Conservation (phyloP, 306 rosid species). For the Fragaria nilgerrensis region DNA sequence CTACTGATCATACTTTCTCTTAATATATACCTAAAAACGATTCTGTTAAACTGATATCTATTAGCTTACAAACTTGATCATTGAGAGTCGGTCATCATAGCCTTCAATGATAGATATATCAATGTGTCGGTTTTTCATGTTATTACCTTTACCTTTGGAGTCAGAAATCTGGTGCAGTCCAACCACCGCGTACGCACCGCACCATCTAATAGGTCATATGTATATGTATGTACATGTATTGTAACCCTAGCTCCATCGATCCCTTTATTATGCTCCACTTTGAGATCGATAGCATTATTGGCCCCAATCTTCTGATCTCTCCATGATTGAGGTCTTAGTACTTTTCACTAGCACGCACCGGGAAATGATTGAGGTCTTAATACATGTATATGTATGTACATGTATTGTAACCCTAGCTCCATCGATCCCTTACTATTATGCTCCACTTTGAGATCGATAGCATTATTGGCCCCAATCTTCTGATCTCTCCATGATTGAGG, state of each 20-base stretch:
- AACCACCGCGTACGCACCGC: not conserved
- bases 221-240: not conserved
- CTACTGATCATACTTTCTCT: too few relatives aligned
- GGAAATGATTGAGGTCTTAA: not conserved
- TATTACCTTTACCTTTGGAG: not conserved
- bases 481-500: not conserved
- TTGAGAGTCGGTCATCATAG: too few relatives aligned
- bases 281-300: not conserved
- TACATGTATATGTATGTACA: not conserved
- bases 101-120: too few relatives aligned
- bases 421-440: not conserved
- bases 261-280: not conserved
- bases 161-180: not conserved
- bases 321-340: not conserved
- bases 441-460: not conserved
- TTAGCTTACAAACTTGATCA: too few relatives aligned
- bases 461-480: not conserved
- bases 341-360: too few relatives aligned
- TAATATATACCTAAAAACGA: too few relatives aligned
- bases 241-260: not conserved
- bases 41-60: too few relatives aligned
- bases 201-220: not conserved
- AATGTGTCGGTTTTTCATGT: too few relatives aligned
- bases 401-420: not conserved
- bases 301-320: not conserved